Evolutionary conservation across 164 flowering plant species (phyloP).

Genomic region (Dillenia turbinata): DNA sequence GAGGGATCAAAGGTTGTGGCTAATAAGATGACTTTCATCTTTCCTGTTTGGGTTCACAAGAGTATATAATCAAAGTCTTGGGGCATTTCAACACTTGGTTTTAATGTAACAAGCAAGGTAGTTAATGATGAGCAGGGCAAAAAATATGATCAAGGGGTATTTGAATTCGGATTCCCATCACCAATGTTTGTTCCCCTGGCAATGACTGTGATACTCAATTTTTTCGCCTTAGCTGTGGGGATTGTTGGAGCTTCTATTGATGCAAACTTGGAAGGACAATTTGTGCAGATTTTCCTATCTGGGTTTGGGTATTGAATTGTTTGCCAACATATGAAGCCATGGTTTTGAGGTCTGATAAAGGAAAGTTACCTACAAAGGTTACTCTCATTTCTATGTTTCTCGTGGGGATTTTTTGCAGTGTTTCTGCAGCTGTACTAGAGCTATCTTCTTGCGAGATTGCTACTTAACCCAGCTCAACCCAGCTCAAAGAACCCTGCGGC

Average conservation of each 20-base stretch:
- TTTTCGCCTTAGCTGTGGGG: slow-evolving; percentile 33
- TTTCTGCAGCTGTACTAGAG: too few relatives aligned
- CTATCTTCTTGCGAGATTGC: too few relatives aligned
- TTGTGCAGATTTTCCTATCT: slow-evolving; percentile 31
- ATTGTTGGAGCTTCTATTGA: slow-evolving; percentile 3
- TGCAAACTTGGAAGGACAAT: slow-evolving; percentile 16
- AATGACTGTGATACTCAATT: slow-evolving; percentile 44
- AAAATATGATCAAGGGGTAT: slow-evolving; percentile 46
- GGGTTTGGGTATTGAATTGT: slow-evolving; percentile 49
- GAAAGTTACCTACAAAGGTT: slow-evolving; percentile 36
- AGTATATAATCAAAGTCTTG: slow-evolving; percentile 31
- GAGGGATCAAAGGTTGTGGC: slow-evolving; percentile 77
- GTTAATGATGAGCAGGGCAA: slow-evolving; percentile 44
- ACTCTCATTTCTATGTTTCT: slow-evolving; percentile 22
- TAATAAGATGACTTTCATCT: slow-evolving; percentile 54
- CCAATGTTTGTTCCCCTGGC: slow-evolving; percentile 63
- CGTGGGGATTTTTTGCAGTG: slow-evolving; percentile 13
- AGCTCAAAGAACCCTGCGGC: too few relatives aligned
- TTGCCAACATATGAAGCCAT: slow-evolving; percentile 70
- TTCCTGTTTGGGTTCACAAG: slow-evolving; percentile 31
- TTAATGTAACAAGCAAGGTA: slow-evolving; percentile 60
- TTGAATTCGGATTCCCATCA: slow-evolving; percentile 64
- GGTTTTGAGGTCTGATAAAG: slow-evolving; percentile 46
- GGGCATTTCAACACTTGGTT: slow-evolving; percentile 40
- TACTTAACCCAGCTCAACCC: too few relatives aligned